Evolutionary conservation across 768 basidiomycete genomes (phyloP).

Genomic region (Russula sp.): DNA sequence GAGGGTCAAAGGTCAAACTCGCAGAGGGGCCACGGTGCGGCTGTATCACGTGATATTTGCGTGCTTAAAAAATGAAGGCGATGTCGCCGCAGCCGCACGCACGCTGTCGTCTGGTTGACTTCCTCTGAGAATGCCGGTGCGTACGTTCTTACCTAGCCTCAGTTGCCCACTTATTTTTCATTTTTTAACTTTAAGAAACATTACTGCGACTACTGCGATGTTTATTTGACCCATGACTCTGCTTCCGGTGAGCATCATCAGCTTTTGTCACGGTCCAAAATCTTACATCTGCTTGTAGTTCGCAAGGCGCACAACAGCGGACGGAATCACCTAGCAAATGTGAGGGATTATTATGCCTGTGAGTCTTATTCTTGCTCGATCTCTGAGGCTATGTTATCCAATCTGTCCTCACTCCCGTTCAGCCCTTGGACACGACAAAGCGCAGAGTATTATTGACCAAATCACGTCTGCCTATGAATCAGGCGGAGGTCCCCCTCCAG

Average conservation of each 20-base stretch:
- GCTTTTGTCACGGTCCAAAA: not conserved
- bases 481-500: conserved; percentile 78
- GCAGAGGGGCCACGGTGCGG: not conserved
- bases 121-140: conserved; percentile 52
- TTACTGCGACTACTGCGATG: conserved; percentile 92
- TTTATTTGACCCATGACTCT: conserved; percentile 91
- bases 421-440: conserved; percentile 94
- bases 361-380: not conserved
- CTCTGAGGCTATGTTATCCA: not conserved
- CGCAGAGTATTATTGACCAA: conserved; percentile 97
- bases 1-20: not conserved
- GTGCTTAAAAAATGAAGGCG: not conserved
- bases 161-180: conserved; percentile 12
- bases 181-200: conserved; percentile 56
- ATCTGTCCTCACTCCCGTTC: conserved; percentile 18
- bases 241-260: conserved; percentile 59
- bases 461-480: conserved; percentile 92
- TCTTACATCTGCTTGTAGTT: conserved; percentile 42
- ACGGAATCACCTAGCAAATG: conserved; percentile 93
- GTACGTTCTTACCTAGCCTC: conserved; percentile 27
- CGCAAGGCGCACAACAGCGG: conserved; percentile 98
- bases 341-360: conserved; percentile 97
- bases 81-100: no score
- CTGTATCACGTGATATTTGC: conserved; percentile 10
- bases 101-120: not conserved